Evolutionary conservation across 495 filamentous ascomycete species (phyloP), one percentile per base, ranked within the genome.

Genomic region (Hypoxylon subgilvum): DNA sequence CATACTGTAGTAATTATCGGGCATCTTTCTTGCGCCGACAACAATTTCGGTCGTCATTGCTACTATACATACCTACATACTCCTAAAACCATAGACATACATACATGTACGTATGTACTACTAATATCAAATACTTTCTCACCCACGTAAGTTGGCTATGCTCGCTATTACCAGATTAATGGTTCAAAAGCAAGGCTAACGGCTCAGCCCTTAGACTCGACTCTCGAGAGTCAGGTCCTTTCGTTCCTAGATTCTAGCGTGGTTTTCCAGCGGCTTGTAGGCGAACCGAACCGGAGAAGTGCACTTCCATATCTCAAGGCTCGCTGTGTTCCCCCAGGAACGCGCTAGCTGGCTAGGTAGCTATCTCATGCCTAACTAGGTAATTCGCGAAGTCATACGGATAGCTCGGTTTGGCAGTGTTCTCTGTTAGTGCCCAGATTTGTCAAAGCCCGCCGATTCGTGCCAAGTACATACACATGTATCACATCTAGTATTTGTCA

Each of bases 401-500:
- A 59, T 55, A 30, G 27, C 38, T 46, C 54, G 12, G 38, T 36
- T 40, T 51, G 32, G 36, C 32, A 54, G 25, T 43, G 48, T 41
- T 32, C 21, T 23, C 44, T 46, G n/a, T 27, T 51, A 16, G 14
- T 40, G 34, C 38, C 48, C 25, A 45, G 40, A 53, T 23, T 39
- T 45, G 23, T 25, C 28, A 53, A 6, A 13, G 35, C 44, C 36
- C 30, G 32, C 36, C 34, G 52, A 41, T 57, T 57, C 41, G 42
- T 53, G 35, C 48, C 42, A 63, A 52, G 45, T 51, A 30, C 9
- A n/a, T 17, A 18, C 16, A 4, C n/a, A n/a, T n/a, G n/a, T n/a
- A n/a, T n/a, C n/a, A n/a, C n/a, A 19, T 39, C n/a, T 35, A 27
- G 42, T 48, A 63, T 63, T 58, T 58, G 60, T 63, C 60, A 63